A percentile compares a stretch with the other conserved stretches of the same genome.
Evolutionary conservation across 2,329 filamentous ascomycete genomes (phyloP).

Genomic region (Graphilbum sp.): DNA sequence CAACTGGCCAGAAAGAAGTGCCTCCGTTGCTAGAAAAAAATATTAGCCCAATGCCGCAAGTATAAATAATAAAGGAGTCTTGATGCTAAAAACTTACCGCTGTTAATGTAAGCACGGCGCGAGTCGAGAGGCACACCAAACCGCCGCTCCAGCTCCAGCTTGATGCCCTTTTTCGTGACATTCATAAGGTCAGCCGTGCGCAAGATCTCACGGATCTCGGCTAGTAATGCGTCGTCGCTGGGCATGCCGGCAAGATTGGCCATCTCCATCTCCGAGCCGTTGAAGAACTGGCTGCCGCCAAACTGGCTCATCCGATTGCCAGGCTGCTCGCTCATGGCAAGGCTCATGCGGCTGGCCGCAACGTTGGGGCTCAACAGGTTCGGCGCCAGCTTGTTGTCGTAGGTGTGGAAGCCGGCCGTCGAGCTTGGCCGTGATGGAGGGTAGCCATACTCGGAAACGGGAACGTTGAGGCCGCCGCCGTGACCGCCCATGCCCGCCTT

Average conservation of each 20-base stretch:
- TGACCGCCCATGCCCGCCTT: conserved; percentile 38
- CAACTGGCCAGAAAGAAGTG: conserved; percentile 60
- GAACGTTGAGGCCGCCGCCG: conserved; percentile 25
- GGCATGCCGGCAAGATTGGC: conserved; percentile 60
- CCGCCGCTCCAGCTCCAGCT: conserved; percentile 76
- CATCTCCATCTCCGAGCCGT: conserved; percentile 49
- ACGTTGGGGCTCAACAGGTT: conserved; percentile 32
- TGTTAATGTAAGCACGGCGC: conserved; percentile 87
- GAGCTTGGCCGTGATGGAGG: conserved; percentile 40
- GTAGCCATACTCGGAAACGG: conserved; percentile 54
- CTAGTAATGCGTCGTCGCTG: conserved; percentile 73
- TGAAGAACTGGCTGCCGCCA: conserved; percentile 41
- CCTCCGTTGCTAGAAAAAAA: conserved; percentile 48
- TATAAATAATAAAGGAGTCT: background rate
- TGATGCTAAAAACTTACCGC: conserved; percentile 62
- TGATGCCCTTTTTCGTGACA: conserved; percentile 97
- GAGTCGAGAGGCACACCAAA: conserved; percentile 77
- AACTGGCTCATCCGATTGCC: conserved; percentile 44
- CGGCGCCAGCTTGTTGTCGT: conserved; percentile 23
- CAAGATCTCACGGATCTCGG: conserved; percentile 89
- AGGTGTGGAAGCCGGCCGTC: conserved; percentile 29
- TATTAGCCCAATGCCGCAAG: background rate
- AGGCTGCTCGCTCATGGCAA: conserved; percentile 54
- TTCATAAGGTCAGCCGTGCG: conserved; percentile 89
- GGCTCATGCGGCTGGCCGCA: conserved; percentile 49